Evolutionary conservation across 2,329 filamentous ascomycete genomes (phyloP), one percentile per base, ranked within the genome.

Genomic region (Ophiostoma ulmi): DNA sequence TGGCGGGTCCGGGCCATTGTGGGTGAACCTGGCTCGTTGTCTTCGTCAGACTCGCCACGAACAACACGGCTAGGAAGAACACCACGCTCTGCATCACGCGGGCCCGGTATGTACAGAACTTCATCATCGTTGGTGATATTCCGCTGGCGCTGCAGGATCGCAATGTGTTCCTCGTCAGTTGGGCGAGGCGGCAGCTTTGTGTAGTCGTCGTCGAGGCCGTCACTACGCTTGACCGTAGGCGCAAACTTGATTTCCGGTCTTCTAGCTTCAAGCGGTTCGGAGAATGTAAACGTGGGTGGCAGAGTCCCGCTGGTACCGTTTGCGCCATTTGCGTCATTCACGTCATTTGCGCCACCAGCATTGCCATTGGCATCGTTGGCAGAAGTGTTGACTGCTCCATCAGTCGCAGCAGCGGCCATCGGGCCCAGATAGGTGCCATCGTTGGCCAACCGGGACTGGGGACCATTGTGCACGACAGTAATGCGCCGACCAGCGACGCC

Each of bases 11-110:
- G 72, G 0, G 22, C 20, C 38, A 7, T 11, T 17, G 65, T 48
- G 38, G 20, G n/a, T 3, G 39, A 5, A 4, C n/a, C 38, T 14
- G 65, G 22, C n/a, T 81, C 78, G 3, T 81, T 79, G 22, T 74
- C 72, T 3, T 77, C 75, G n/a, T 80, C 76, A 13, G 74, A 75
- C 17, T 77, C 77, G 7, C 77, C 77, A 20, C 79, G 78, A 4
- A 80, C 77, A 1, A 88, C 79, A 39, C 83, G 81, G 70, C 83
- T 82, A 1, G 94, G 94, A 11, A 89, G 83, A 72, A 92, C 85
- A 36, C 94, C 95, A 68, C 88, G 87, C 75, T 99, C 95, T 67
- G 91, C 94, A 77, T 98, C 95, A 75, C 94, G 85, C 0, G 95
- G 95, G 26, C 94, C 94, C 0, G 95, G 95, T 75, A 99, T 98